Base-by-base conservation (phyloP, 179 eudicot species). In the Silene noctiflora region DNA sequence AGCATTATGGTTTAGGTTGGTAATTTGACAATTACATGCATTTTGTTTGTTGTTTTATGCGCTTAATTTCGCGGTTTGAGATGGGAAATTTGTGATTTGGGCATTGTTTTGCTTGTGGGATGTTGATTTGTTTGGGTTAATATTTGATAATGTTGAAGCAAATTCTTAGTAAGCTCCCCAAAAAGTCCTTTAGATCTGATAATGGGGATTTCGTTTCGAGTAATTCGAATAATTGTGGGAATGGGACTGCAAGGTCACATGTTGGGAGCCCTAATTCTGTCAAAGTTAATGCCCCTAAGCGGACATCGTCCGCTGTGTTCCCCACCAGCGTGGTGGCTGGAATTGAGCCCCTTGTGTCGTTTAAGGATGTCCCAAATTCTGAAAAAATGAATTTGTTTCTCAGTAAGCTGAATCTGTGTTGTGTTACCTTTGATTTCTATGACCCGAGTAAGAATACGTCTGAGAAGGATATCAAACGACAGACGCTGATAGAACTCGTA, bases 331-430 rank as follows among this genome's bases (percentile, higher is more conserved):
- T 87, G 39, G 89, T 88, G 42, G 83, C 91, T 0, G 98, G 94
- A n/a, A 87, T 90, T 53, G 97, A 92, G 85, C 96, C 98, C 11
- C 83, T 89, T 66, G 78, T 94, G 65, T 81, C 94, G 11, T 91
- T 94, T 76, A 93, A 90, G 76, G 95, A 93, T 81, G 97, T 91
- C 24, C 88, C 91, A 0, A 84, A 81, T 75, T 85, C 91, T 6
- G 97, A 93, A 81, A 93, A 84, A 81, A 85, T 87, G 93, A 88
- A 85, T 48, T 90, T 93, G 79, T 91, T 91, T 68, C 79, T 93
- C 35, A 90, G 97, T 73, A 93, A 93, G 83, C 79, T 90, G 80
- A 93, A 94, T 74, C 85, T 93, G 4, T 93, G 98, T 74, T 88
- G 91, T 83, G 88, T 90, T 29, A 90, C 91, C 31, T 91, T 85